phyloP scores from a whole-genome alignment of 2,329 filamentous ascomycete genomes.

The Colletotrichum sublineola region DNA sequence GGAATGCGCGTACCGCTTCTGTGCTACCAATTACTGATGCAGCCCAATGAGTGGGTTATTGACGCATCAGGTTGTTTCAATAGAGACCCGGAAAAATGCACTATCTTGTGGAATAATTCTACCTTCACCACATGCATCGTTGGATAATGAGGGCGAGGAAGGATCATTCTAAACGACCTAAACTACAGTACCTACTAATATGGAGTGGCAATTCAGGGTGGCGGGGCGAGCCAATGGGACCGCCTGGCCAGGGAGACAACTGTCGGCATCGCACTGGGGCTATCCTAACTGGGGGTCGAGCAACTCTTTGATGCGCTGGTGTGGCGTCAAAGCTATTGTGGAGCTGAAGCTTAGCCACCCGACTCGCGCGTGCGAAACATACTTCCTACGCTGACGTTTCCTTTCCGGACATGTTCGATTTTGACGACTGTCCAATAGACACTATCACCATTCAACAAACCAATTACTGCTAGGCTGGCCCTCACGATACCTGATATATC shows the following conservation, averaged over 20 bases:
- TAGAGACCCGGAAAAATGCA: not conserved
- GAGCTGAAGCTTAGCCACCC: slow-evolving; percentile 43
- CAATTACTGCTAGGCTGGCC: slow-evolving; percentile 40
- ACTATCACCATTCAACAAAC: slow-evolving; percentile 24
- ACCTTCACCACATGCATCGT: not conserved
- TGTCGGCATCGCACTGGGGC: slow-evolving; percentile 27
- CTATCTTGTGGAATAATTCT: not conserved
- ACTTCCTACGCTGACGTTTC: slow-evolving; percentile 43
- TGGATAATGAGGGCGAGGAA: not conserved
- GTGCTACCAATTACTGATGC: not conserved
- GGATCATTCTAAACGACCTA: slow-evolving; percentile 11
- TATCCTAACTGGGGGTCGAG: slow-evolving; percentile 32
- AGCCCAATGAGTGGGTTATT: not conserved
- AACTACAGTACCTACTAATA: not conserved
- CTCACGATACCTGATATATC: slow-evolving; percentile 17
- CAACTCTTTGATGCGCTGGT: slow-evolving; percentile 39
- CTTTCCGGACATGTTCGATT: slow-evolving; percentile 33
- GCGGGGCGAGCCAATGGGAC: slow-evolving; percentile 4
- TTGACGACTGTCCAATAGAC: slow-evolving; percentile 36
- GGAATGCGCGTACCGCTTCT: not conserved
- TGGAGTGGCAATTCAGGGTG: slow-evolving; percentile 25
- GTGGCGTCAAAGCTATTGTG: slow-evolving; percentile 43
- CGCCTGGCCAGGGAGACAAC: slow-evolving; percentile 23
- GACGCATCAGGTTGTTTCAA: not conserved
- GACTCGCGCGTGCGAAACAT: slow-evolving; percentile 43